Base-by-base conservation (phyloP, 2,329 filamentous ascomycete species). In the Phialophora tarda region DNA sequence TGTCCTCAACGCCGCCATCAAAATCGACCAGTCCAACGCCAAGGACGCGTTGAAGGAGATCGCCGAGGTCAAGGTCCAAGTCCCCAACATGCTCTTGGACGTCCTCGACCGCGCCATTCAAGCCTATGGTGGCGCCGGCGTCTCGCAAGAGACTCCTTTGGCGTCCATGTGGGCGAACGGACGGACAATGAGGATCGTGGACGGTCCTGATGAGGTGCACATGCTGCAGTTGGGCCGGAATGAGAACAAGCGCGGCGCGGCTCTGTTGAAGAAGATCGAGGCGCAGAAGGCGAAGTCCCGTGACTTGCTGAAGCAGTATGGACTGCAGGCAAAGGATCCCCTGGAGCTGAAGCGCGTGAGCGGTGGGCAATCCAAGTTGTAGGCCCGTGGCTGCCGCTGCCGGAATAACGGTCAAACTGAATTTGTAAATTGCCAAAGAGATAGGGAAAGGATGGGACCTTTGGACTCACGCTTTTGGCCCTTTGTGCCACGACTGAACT, bases 201-300 rank as follows among this genome's bases (percentile, higher is more conserved):
- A 99, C 79, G 95, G 95, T 0, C 95, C 95, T 0, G 95, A 99
- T 80, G 95, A 99, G 86, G 95, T 98, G 69, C 95, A 96, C 78
- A 80, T 93, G 81, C 69, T 83, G 78, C 78, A 82, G 81, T 73
- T 84, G 79, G 79, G 88, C 76, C 71, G 81, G 81, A 74, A 87
- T 82, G 72, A 86, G 83, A 82, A 85, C 78, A 76, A 81, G 78
- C 72, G 82, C 71, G 77, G 80, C 77, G 76, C 57, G 1, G 63
- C 64, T 3, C 57, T 73, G 51, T 50, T 69, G 58, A 71, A 72
- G 64, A 62, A 65, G 23, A 72, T 73, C 34, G 50, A 61, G 38
- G 69, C 67, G 4, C 71, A 73, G 63, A 69, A 71, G 58, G 69
- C 68, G 47, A 73, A 72, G 69, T 64, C 70, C 21, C 59, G 54